A percentile compares a stretch with the other conserved stretches of the same genome.
Evolutionary conservation across 352 stramenopile species (phyloP).

Genomic region (Phytophthora quininea): DNA sequence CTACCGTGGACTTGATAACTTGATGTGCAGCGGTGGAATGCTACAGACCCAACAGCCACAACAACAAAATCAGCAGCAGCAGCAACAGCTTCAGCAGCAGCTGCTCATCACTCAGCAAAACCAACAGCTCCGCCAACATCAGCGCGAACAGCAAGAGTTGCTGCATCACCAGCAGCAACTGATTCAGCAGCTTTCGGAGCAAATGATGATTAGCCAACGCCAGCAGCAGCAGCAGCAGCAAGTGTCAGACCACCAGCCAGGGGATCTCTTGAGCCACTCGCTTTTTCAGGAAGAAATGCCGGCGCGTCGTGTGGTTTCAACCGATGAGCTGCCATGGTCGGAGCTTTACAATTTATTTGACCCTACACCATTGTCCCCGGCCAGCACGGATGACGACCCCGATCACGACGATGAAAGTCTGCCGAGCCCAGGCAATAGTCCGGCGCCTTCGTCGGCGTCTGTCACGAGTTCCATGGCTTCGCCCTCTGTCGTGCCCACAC

Average conservation of each 20-base stretch:
- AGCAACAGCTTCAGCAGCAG: slow-evolving; percentile 31
- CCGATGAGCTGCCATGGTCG: slow-evolving; percentile 79
- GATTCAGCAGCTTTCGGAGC: slow-evolving; percentile 42
- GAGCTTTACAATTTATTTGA: slow-evolving; percentile 87
- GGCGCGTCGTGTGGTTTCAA: slow-evolving; percentile 66
- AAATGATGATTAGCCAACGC: slow-evolving; percentile 45
- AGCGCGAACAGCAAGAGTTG: slow-evolving; percentile 38
- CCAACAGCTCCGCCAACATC: slow-evolving; percentile 46
- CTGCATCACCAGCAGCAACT: slow-evolving; percentile 34
- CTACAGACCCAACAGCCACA: slow-evolving; percentile 32
- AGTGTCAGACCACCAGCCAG: slow-evolving; percentile 12
- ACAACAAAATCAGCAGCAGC: slow-evolving; percentile 29
- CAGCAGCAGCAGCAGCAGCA: slow-evolving; percentile 36
- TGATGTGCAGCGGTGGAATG: slow-evolving; percentile 37
- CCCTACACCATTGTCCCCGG: slow-evolving; percentile 42
- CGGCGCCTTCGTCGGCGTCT: slow-evolving; percentile 24
- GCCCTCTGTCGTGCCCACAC: slow-evolving; percentile 20
- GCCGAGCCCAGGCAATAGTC: slow-evolving; percentile 36
- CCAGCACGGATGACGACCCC: slow-evolving; percentile 54
- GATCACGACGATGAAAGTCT: slow-evolving; percentile 66
- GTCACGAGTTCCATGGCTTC: slow-evolving; percentile 21
- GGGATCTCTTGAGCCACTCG: slow-evolving; percentile 63
- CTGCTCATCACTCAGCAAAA: slow-evolving; percentile 35
- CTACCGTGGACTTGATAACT: slow-evolving; percentile 40
- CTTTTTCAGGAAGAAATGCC: slow-evolving; percentile 68